Base-by-base conservation (phyloP, 768 basidiomycete species). In the Amanita exitialis region DNA sequence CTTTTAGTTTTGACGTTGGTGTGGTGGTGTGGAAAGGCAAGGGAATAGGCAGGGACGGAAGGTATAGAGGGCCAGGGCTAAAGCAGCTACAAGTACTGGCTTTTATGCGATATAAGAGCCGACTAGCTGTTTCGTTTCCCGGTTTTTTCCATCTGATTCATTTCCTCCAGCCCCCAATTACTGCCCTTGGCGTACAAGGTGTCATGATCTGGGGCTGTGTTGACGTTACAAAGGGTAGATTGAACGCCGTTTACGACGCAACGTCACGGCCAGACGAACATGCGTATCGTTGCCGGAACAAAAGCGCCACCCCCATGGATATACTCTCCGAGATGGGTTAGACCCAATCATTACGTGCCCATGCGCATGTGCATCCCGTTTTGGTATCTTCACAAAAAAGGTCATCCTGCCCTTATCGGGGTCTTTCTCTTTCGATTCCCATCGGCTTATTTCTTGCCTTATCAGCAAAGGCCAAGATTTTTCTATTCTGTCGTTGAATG, bases 381-480 rank as follows among this genome's bases (percentile, higher is more conserved):
- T 30, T 10, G 1, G 30, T 2, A 9, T 8, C 7, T 7, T 7
- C 27, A 9, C 12, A 13, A 13, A n/a, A 28, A 34, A 16, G 30
- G 28, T 27, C 16, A 21, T 49, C 3, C 9, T 20, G n/a, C 15
- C 30, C 36, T 20, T 21, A 34, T 35, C 36, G 16, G 36, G 36
- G 4, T 3, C 4, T 15, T 25, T 25, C 23, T 27, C 21, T 27
- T 27, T 27, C 15, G n/a, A 13, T 28, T 44, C 42, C 25, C 42
- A 44, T 44, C 43, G 43, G 15, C 25, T n/a, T n/a, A 44, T 27
- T 44, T 44, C 28, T 44, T 44, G 23, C 43, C 43, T 44, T 44
- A 44, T 44, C 25, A 28, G 43, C 16, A 3, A 27, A 27, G 3
- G 27, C 12, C 7, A 43, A 15, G 30, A 30, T 3, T 12, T 5